Evolutionary conservation across 2,329 filamentous ascomycete species (phyloP).

Genomic region (Nemania diffusa): DNA sequence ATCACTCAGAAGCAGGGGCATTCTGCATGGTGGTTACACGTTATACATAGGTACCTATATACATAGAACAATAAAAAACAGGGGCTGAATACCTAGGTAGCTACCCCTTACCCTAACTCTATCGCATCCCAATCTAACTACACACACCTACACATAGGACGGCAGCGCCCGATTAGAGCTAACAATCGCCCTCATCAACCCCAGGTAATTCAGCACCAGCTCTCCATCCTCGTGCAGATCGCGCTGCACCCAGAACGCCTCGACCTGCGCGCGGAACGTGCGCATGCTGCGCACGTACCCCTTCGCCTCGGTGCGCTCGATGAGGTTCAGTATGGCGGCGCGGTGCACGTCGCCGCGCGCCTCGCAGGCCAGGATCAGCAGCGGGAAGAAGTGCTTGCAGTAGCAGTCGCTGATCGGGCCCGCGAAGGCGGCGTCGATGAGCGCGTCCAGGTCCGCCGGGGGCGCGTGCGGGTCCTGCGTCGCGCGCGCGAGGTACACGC

Average conservation of each 20-base stretch:
- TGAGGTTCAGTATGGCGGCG: conserved; percentile 46
- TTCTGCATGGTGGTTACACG: no score
- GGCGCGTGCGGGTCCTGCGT: conserved; percentile 43
- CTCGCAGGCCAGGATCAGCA: conserved; percentile 52
- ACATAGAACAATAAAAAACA: no score
- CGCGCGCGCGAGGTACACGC: conserved; percentile 40
- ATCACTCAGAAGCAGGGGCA: no score
- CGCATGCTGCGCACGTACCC: conserved; percentile 40
- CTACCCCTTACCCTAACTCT: no score
- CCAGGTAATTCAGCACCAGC: conserved; percentile 46
- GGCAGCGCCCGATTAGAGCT: conserved; percentile 40
- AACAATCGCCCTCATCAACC: conserved; percentile 40
- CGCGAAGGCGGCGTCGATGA: conserved; percentile 38
- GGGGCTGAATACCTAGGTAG: no score
- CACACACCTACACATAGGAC: conserved; percentile 32
- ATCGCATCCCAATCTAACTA: background rate
- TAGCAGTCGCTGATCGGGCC: conserved; percentile 12
- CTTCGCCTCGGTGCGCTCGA: conserved; percentile 43
- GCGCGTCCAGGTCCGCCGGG: conserved; percentile 34
- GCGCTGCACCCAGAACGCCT: conserved; percentile 50
- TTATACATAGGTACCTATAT: no score
- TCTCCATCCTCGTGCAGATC: conserved; percentile 50
- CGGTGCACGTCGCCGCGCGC: conserved; percentile 50
- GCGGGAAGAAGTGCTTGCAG: conserved; percentile 51
- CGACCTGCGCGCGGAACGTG: conserved; percentile 41